These are phyloP conservation scores for Aureobasidium sp. DNA, from an alignment of 2,329 filamentous ascomycete species.

Conservation along the genomic window DNA sequence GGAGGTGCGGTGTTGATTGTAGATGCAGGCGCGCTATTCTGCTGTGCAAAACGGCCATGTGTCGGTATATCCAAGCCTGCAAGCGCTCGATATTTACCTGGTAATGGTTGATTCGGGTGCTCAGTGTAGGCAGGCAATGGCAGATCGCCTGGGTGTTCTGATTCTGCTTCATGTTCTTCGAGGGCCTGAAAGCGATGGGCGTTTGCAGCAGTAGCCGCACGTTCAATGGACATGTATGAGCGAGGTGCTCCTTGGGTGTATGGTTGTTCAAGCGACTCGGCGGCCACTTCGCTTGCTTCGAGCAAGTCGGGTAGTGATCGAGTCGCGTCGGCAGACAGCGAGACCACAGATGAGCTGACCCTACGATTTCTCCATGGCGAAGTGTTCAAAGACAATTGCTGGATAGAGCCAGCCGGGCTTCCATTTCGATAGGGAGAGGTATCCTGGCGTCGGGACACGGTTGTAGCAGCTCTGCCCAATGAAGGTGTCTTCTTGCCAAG, in stretches of 20 bases:
- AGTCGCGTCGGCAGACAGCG: conserved; percentile 17
- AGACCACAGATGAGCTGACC: conserved; percentile 11
- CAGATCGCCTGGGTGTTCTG: conserved; percentile 65
- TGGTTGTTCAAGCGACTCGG: conserved; percentile 28
- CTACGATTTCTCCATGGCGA: conserved; percentile 13
- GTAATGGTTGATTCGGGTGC: conserved; percentile 40
- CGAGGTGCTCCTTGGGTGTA: conserved; percentile 29
- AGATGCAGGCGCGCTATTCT: background rate
- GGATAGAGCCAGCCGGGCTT: background rate
- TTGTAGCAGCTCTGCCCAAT: conserved; percentile 30
- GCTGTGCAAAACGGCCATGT: background rate
- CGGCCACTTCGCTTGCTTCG: conserved; percentile 24
- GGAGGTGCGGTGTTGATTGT: conserved; percentile 16
- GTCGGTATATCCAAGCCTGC: conserved; percentile 29
- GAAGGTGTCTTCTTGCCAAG: conserved; percentile 27
- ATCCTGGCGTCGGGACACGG: conserved; percentile 18
- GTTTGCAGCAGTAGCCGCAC: conserved; percentile 57
- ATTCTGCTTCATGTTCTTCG: conserved; percentile 44
- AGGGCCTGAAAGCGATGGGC: conserved; percentile 60
- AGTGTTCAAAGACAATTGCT: background rate
- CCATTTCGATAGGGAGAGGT: background rate
- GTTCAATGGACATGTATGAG: conserved; percentile 27
- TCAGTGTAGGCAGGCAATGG: conserved; percentile 72
- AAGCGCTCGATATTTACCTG: conserved; percentile 30
- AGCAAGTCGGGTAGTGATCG: conserved; percentile 27